Conservation (phyloP, 2,329 filamentous ascomycete genomes). For the Aspergillus tanneri region DNA sequence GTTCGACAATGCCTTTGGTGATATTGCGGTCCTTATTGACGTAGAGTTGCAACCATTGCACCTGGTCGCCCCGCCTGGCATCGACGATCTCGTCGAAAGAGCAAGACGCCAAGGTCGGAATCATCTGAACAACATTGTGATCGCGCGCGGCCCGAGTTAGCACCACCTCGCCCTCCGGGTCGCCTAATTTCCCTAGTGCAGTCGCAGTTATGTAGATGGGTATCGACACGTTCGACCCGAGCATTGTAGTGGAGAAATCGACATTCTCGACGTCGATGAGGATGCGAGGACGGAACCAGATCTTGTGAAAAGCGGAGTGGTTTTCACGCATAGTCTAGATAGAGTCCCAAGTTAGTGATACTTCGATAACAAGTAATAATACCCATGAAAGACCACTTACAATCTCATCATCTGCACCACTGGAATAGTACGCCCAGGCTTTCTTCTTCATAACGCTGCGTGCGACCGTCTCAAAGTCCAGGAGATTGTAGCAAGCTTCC, state of each 20-base stretch:
- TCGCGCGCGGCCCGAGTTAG: slow-evolving; percentile 79
- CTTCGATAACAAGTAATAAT: background rate
- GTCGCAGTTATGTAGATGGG: slow-evolving; percentile 98
- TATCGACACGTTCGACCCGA: slow-evolving; percentile 77
- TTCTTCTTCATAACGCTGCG: slow-evolving; percentile 89
- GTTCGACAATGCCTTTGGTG: slow-evolving; percentile 83
- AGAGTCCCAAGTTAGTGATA: background rate
- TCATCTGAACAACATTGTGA: slow-evolving; percentile 96
- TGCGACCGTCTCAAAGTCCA: slow-evolving; percentile 95
- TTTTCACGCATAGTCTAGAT: slow-evolving; percentile 87
- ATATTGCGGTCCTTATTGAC: slow-evolving; percentile 94
- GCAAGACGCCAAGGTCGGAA: slow-evolving; percentile 92
- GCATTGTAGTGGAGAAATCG: slow-evolving; percentile 88
- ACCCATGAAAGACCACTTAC: slow-evolving; percentile 44
- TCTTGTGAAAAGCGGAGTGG: slow-evolving; percentile 92
- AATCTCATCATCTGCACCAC: slow-evolving; percentile 85
- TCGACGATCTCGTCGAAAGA: slow-evolving; percentile 97
- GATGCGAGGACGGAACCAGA: slow-evolving; percentile 90
- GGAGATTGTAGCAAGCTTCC: slow-evolving; percentile 86
- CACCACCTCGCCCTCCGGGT: slow-evolving; percentile 90
- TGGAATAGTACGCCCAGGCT: slow-evolving; percentile 97
- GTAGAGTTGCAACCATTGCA: slow-evolving; percentile 96
- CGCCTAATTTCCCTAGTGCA: slow-evolving; percentile 88
- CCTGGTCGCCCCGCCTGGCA: slow-evolving; percentile 72
- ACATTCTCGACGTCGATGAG: slow-evolving; percentile 87